A percentile compares a stretch with the other conserved stretches of the same genome.
Evolutionary conservation across 768 basidiomycete species (phyloP).

Genomic region (Termitomyces sp.): DNA sequence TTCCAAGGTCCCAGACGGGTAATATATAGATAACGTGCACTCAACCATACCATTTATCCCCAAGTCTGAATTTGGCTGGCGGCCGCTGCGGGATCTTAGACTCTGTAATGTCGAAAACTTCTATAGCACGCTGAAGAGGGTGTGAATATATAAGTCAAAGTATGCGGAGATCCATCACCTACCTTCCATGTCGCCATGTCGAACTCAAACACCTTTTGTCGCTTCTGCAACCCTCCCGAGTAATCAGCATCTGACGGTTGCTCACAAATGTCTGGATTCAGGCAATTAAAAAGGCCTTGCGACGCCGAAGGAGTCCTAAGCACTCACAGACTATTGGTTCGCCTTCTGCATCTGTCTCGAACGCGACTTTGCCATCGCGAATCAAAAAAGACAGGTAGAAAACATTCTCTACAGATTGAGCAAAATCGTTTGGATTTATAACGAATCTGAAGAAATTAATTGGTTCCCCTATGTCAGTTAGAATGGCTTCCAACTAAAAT

Average conservation of each 20-base stretch:
- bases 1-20: background rate
- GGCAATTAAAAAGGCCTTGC: background rate
- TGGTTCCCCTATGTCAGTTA: conserved; percentile 37
- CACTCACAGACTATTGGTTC: conserved; percentile 71
- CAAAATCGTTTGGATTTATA: conserved; percentile 85
- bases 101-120: conserved; percentile 75
- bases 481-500: conserved; percentile 53
- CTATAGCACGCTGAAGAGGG: conserved; percentile 67
- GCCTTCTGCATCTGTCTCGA: conserved; percentile 61
- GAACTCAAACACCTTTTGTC: conserved; percentile 88
- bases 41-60: conserved; percentile 72
- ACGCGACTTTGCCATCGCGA: conserved; percentile 73
- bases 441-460: conserved; percentile 85
- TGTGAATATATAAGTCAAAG: background rate
- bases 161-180: conserved; percentile 12
- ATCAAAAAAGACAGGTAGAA: conserved; percentile 95
- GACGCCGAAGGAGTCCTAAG: background rate
- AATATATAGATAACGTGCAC: background rate
- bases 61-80: conserved; percentile 47
- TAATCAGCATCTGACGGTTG: conserved; percentile 61
- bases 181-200: conserved; percentile 90
- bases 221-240: conserved; percentile 56
- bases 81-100: conserved; percentile 73
- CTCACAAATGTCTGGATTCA: conserved; percentile 50
- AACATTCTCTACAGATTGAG: conserved; percentile 93